Conservation (phyloP, 1,139 yeast genomes). For the Hansenula sp. region DNA sequence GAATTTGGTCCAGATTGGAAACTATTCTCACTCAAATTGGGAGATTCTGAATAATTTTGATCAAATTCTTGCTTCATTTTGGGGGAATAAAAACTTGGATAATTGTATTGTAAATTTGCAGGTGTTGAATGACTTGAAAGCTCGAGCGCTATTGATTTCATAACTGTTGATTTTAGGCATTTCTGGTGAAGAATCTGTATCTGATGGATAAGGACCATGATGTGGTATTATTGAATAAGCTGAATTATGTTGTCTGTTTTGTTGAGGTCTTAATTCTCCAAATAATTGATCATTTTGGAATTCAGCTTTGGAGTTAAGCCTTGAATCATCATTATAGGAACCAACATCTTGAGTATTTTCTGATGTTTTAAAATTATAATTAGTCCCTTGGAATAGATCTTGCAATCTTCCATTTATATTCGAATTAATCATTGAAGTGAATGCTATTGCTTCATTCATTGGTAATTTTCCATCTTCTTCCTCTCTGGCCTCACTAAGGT, state of each 20-base stretch:
- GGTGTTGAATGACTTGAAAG: background rate
- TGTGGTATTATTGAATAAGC: background rate
- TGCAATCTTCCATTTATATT: constrained; percentile 2
- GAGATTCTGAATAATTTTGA: background rate
- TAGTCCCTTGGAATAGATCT: background rate
- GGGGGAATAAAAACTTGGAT: background rate
- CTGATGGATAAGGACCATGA: background rate
- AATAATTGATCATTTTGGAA: background rate
- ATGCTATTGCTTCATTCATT: constrained; percentile 6
- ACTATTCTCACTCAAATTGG: background rate
- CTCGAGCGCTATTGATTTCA: background rate
- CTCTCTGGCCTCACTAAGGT: background rate
- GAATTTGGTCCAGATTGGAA: background rate
- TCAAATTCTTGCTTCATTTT: background rate
- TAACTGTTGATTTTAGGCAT: background rate
- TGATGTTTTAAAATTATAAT: background rate
- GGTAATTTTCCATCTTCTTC: background rate
- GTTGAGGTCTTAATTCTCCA: background rate
- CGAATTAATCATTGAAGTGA: constrained; percentile 4
- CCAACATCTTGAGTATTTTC: background rate
- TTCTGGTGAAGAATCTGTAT: constrained; percentile 1
- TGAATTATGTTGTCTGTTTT: background rate
- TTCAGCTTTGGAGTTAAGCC: background rate
- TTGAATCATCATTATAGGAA: background rate
- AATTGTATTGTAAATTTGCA: background rate